These are phyloP conservation scores for Penicillium psychrosexuale DNA, from an alignment of 2,329 filamentous ascomycete species.

Conservation along the genomic window DNA sequence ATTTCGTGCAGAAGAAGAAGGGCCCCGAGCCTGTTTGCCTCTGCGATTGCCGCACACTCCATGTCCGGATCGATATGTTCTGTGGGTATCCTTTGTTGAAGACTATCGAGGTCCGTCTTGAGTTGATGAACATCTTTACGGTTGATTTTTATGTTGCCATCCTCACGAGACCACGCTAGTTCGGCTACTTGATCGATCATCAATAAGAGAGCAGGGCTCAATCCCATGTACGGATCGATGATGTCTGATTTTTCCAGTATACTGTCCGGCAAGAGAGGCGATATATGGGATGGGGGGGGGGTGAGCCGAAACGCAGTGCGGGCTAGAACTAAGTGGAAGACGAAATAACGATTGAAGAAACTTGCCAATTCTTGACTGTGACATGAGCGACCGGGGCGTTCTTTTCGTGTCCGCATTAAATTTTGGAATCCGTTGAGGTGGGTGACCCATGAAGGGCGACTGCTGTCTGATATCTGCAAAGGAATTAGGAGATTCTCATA, in stretches of 20 bases:
- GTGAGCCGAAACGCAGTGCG: slow-evolving; percentile 23
- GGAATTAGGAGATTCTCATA: neutral
- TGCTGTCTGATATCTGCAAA: slow-evolving; percentile 26
- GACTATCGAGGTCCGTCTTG: slow-evolving; percentile 8
- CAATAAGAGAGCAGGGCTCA: slow-evolving; percentile 24
- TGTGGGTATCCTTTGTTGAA: slow-evolving; percentile 12
- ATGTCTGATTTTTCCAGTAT: slow-evolving; percentile 16
- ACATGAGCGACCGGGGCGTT: slow-evolving; percentile 11
- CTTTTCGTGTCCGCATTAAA: slow-evolving; percentile 14
- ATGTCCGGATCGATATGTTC: slow-evolving; percentile 5
- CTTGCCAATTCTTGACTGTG: slow-evolving; percentile 19
- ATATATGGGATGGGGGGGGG: neutral
- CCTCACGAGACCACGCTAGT: slow-evolving; percentile 14
- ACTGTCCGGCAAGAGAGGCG: slow-evolving; percentile 9
- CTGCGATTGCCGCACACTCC: slow-evolving; percentile 24
- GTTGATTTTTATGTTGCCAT: neutral
- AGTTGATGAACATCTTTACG: neutral
- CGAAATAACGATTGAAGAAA: slow-evolving; percentile 29
- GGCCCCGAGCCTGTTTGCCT: slow-evolving; percentile 24
- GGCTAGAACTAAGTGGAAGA: slow-evolving; percentile 29
- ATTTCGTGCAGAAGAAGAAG: slow-evolving; percentile 24
- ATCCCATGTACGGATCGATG: slow-evolving; percentile 28
- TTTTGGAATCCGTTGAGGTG: slow-evolving; percentile 27
- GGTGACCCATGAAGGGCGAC: slow-evolving; percentile 27
- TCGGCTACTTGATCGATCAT: slow-evolving; percentile 24